Conservation (phyloP, 1,139 yeast genomes). For the Saccharomyces hybrid region DNA sequence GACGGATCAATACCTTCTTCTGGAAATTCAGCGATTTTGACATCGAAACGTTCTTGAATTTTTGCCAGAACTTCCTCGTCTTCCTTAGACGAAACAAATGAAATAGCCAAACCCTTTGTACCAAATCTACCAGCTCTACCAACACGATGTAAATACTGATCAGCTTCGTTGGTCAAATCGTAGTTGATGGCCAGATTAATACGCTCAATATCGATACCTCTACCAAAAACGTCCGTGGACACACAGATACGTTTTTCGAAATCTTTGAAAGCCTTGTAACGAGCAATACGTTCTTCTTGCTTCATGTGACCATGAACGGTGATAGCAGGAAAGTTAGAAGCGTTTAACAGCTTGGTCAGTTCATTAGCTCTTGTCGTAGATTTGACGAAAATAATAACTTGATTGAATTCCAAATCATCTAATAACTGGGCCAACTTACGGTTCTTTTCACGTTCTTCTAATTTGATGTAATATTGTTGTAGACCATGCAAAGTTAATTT, state of each 20-base stretch:
- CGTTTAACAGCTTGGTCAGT: constrained; percentile 80
- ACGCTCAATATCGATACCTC: constrained; percentile 99
- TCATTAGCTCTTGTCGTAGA: constrained; percentile 90
- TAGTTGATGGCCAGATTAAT: constrained; percentile 96
- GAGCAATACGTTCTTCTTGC: constrained; percentile 96
- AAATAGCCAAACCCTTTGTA: constrained; percentile 95
- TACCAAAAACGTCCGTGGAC: constrained; percentile 96
- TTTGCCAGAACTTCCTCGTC: constrained; percentile 87
- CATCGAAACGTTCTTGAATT: constrained; percentile 97
- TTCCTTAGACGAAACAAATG: constrained; percentile 77
- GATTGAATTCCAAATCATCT: constrained; percentile 94
- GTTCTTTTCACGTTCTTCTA: constrained; percentile 89
- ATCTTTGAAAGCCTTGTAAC: constrained; percentile 94
- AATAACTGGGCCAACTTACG: constrained; percentile 85
- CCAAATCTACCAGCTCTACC: constrained; percentile 99
- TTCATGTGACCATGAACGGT: constrained; percentile 95
- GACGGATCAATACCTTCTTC: constrained; percentile 98
- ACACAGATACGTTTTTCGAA: constrained; percentile 98
- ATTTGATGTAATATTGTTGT: constrained; percentile 90
- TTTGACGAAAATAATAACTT: constrained; percentile 93
- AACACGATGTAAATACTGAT: constrained; percentile 96
- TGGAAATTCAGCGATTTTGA: constrained; percentile 89
- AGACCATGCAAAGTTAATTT: constrained; percentile 96
- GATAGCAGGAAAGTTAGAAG: constrained; percentile 94
- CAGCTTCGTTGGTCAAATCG: constrained; percentile 85